Conservation (phyloP, 2,329 filamentous ascomycete genomes). For the Tricladium varicosporioides region DNA sequence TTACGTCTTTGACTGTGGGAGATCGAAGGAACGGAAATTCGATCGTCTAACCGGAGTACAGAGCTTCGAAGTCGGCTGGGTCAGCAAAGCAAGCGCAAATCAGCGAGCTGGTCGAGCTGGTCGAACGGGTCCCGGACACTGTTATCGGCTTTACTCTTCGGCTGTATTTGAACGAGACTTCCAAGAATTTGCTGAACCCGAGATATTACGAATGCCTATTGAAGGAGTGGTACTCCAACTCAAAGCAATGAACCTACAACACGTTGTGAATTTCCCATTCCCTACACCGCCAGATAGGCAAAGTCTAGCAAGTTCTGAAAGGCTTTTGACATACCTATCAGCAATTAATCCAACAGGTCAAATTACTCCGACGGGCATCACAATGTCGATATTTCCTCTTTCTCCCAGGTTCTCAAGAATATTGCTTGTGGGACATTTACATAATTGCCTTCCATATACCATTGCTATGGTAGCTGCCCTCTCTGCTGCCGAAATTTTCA, state of each 20-base stretch:
- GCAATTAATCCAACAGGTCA: slow-evolving; percentile 71
- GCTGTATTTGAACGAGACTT: slow-evolving; percentile 93
- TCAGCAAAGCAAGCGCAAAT: slow-evolving; percentile 93
- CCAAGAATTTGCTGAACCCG: slow-evolving; percentile 78
- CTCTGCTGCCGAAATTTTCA: slow-evolving; percentile 83
- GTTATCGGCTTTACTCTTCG: slow-evolving; percentile 91
- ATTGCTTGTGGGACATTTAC: slow-evolving; percentile 79
- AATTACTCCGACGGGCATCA: slow-evolving; percentile 77
- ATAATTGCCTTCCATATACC: slow-evolving; percentile 80
- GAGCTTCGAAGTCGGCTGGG: slow-evolving; percentile 93
- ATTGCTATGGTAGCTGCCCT: slow-evolving; percentile 86
- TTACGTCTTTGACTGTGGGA: slow-evolving; percentile 93
- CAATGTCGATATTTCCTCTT: slow-evolving; percentile 85
- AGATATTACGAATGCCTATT: slow-evolving; percentile 86
- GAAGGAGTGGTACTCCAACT: slow-evolving; percentile 91
- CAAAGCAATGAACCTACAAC: slow-evolving; percentile 89
- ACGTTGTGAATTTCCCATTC: slow-evolving; percentile 93
- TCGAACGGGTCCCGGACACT: slow-evolving; percentile 92
- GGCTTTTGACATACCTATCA: slow-evolving; percentile 79
- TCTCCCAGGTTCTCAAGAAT: slow-evolving; percentile 90
- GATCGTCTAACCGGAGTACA: slow-evolving; percentile 88
- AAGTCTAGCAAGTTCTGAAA: slow-evolving; percentile 80
- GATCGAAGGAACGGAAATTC: slow-evolving; percentile 89
- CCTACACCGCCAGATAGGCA: slow-evolving; percentile 81
- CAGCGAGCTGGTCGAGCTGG: slow-evolving; percentile 93